Base-by-base conservation (phyloP, 495 filamentous ascomycete species). In the Gamarada debralockiae region DNA sequence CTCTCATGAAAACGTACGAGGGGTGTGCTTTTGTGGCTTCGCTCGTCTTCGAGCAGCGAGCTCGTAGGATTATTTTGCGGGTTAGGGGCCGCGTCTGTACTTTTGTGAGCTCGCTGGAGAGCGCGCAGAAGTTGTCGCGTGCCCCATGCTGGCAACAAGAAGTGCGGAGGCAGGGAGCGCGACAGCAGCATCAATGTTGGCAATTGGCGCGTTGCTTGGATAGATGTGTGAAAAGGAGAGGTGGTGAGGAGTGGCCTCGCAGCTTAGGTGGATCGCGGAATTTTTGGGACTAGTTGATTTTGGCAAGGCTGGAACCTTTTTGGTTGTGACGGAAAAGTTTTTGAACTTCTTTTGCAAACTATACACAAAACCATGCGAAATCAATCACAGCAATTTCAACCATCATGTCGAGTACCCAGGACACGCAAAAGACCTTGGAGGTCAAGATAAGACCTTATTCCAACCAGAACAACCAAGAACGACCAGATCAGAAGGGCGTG, bases 401-500 rank as follows among this genome's bases (percentile, higher is more conserved):
- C 17, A 58, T 2, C 20, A 62, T 65, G 62, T 48, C 59, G n/a
- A 53, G 36, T 54, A 17, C n/a, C n/a, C 40, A 36, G 21, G 51
- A 49, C n/a, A 42, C 27, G 24, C 66, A 70, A 57, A 75, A 73
- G 59, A 59, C 59, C 14, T 57, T 70, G 53, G 73, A 71, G 51
- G 67, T 71, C 45, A 67, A 69, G 47, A 74, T 82, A 55, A 75
- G 85, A 50, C 76, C 79, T 3, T 58, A 78, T 29, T 68, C 76
- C 36, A 74, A 73, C 48, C 73, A 76, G 58, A 69, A 71, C 36
- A 68, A 70, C 41, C 71, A 77, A 60, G 69, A 74, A 39, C 68
- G 73, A 40, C 70, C 72, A 45, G 79, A 79, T 50, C 69, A 72
- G 55, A 75, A 77, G 65, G 79, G 81, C 63, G 74, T 77, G 10